Conservation (phyloP, 192 early-diverging fungal genomes). For the Coemansia sp. region DNA sequence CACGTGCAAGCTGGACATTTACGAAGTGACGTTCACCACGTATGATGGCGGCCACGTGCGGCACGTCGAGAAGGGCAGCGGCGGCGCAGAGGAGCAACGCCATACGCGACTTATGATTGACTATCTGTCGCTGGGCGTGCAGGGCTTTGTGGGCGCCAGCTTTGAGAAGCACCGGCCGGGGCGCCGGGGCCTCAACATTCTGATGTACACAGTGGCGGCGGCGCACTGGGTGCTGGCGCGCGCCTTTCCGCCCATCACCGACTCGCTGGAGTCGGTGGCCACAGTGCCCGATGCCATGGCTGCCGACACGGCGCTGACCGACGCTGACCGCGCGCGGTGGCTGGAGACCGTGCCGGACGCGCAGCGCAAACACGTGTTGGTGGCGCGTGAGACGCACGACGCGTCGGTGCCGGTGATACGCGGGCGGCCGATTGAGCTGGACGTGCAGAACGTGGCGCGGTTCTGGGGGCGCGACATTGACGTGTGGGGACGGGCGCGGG, state of each 20-base stretch:
- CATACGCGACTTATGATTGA: constrained; percentile 63
- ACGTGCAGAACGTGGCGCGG: constrained; percentile 69
- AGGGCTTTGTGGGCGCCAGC: constrained; percentile 65
- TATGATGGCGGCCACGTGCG: constrained; percentile 60
- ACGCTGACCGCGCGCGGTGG: constrained; percentile 30
- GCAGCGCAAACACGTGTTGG: constrained; percentile 32
- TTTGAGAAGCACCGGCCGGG: constrained; percentile 67
- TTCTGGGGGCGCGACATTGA: constrained; percentile 70
- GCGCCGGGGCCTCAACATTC: constrained; percentile 60
- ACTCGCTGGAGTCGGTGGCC: constrained; percentile 56
- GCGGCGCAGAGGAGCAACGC: constrained; percentile 39
- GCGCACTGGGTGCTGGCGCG: constrained; percentile 61
- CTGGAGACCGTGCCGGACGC: constrained; percentile 30
- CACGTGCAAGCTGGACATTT: constrained; percentile 65
- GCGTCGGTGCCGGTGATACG: constrained; percentile 52
- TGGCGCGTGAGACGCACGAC: constrained; percentile 29
- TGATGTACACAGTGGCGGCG: constrained; percentile 60
- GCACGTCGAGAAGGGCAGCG: constrained; percentile 56
- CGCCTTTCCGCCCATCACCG: constrained; percentile 59
- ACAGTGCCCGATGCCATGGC: constrained; percentile 51
- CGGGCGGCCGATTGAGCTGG: constrained; percentile 63
- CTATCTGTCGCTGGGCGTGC: constrained; percentile 70
- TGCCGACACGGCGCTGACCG: constrained; percentile 32
- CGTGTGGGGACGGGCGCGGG: constrained; percentile 58
- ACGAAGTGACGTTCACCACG: constrained; percentile 58